phyloP scores from a whole-genome alignment of 2,329 filamentous ascomycete genomes.

The Claviceps sp. region DNA sequence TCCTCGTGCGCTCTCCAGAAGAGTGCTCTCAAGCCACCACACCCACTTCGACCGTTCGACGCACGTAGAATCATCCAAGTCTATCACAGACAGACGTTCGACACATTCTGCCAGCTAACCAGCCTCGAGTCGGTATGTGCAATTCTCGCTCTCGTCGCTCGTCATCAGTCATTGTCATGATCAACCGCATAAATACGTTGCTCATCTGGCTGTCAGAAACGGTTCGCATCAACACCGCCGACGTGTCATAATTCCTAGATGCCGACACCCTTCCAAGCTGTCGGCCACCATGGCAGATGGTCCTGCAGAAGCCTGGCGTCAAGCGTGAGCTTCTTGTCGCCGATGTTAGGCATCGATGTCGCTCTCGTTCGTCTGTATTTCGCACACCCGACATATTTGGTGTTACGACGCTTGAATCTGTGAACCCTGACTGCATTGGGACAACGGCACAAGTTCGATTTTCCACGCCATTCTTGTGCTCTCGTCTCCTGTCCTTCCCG shows the following conservation, averaged over 20 bases:
- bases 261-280: constrained; percentile 12
- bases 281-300: constrained; percentile 3
- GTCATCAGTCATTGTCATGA: background rate
- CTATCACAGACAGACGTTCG: constrained; percentile 18
- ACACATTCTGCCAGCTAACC: constrained; percentile 16
- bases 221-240: constrained; percentile 15
- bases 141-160: background rate
- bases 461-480: background rate
- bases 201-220: constrained; percentile 10
- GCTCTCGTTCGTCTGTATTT: too few relatives aligned
- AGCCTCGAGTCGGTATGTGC: constrained; percentile 14
- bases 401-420: too few relatives aligned
- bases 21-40: constrained; percentile 13
- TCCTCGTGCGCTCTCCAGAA: constrained; percentile 8
- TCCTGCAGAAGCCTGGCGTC: background rate
- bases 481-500: background rate
- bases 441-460: background rate
- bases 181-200: background rate
- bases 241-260: constrained; percentile 21
- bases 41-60: constrained; percentile 5
- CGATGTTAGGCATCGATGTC: too few relatives aligned
- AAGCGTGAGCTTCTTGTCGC: background rate
- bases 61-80: constrained; percentile 14
- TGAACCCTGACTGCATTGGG: too few relatives aligned
- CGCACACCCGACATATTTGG: too few relatives aligned